These are phyloP conservation scores for Penicillium sp. DNA, from an alignment of 2,329 filamentous ascomycete genomes.

Conservation along the genomic window DNA sequence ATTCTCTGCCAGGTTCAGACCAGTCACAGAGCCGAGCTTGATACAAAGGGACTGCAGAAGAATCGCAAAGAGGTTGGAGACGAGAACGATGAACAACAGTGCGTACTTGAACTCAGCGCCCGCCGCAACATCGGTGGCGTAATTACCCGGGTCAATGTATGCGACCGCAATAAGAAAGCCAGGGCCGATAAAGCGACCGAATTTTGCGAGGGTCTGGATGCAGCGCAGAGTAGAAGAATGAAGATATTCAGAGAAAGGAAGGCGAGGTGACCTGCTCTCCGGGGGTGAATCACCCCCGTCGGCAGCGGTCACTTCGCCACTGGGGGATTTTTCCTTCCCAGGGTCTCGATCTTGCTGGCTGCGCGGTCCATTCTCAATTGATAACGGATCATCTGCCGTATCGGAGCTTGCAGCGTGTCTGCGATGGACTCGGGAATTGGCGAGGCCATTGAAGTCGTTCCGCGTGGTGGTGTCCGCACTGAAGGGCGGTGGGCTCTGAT, in stretches of 20 bases:
- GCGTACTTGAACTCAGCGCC: conserved; percentile 48
- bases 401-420: conserved; percentile 34
- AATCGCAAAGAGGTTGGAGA: conserved; percentile 53
- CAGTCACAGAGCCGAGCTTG: conserved; percentile 70
- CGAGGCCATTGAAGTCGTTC: conserved; percentile 63
- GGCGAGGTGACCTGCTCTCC: conserved; percentile 36
- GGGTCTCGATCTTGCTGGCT: conserved; percentile 25
- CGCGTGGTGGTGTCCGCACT: conserved; percentile 63
- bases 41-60: conserved; percentile 52
- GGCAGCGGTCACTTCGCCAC: conserved; percentile 32
- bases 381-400: conserved; percentile 27
- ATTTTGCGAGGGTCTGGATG: conserved; percentile 40
- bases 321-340: conserved; percentile 23
- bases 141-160: conserved; percentile 55
- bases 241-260: conserved; percentile 23
- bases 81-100: conserved; percentile 49
- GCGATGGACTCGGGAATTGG: conserved; percentile 58
- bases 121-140: conserved; percentile 52
- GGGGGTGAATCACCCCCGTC: conserved; percentile 31
- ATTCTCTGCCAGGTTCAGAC: conserved; percentile 66
- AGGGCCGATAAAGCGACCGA: conserved; percentile 49
- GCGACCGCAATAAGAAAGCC: conserved; percentile 53
- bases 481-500: conserved; percentile 62
- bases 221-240: conserved; percentile 19
- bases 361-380: conserved; percentile 23